phyloP scores from a whole-genome alignment of 73 alveolate genomes.

The Paramecium caudatum region DNA sequence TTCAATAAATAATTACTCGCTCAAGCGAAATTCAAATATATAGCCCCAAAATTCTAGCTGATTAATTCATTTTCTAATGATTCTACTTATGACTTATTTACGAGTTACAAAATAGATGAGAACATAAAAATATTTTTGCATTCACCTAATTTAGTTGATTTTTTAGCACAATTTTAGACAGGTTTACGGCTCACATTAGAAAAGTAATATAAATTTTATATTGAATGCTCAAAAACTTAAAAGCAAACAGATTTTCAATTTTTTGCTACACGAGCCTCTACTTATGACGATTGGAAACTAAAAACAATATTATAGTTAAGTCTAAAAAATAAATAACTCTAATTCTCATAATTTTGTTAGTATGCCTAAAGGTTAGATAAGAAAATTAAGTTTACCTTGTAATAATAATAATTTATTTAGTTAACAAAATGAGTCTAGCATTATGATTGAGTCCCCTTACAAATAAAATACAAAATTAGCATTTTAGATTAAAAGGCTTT shows the following conservation, averaged over 20 bases:
- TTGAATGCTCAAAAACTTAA: neutral
- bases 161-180: neutral
- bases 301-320: slow-evolving; percentile 1
- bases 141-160: slow-evolving; percentile 27
- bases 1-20: neutral
- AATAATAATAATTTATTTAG: neutral
- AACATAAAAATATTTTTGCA: neutral
- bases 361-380: neutral
- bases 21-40: slow-evolving; percentile 17
- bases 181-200: neutral
- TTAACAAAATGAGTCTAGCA: slow-evolving; percentile 23
- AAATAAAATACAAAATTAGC: neutral
- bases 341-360: slow-evolving; percentile 24
- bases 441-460: slow-evolving; percentile 5
- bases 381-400: slow-evolving; percentile 15
- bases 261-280: neutral
- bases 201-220: slow-evolving; percentile 4
- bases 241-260: neutral
- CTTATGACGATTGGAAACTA: neutral
- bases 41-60: neutral
- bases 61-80: slow-evolving; percentile 17
- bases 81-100: neutral
- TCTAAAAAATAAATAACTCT: slow-evolving; percentile 13
- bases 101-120: slow-evolving; percentile 18
- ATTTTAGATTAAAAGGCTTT: neutral